Percentiles rank a stretch among this genome's conserved stretches.
phyloP scores from a whole-genome alignment of 495 filamentous ascomycete genomes.

The Tuber indicum region DNA sequence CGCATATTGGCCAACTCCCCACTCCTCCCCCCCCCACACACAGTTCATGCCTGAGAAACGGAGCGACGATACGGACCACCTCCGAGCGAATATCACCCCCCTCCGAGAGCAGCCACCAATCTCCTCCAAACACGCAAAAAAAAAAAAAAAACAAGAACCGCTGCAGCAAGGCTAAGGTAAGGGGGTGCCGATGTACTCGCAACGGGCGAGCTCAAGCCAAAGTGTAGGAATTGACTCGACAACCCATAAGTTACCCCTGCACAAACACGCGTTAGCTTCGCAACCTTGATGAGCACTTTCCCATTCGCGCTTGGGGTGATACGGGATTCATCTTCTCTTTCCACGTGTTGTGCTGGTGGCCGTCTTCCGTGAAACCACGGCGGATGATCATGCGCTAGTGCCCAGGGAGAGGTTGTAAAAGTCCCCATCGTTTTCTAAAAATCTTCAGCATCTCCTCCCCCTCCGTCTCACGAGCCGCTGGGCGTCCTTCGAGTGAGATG shows the following conservation, averaged over 20 bases:
- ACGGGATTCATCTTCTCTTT: background rate
- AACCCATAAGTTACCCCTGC: background rate
- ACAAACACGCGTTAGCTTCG: background rate
- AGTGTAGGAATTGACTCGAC: background rate
- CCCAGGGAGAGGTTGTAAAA: background rate
- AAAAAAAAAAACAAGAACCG: background rate
- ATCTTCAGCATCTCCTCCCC: background rate
- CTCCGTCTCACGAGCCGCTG: background rate
- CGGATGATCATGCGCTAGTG: background rate
- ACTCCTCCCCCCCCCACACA: background rate
- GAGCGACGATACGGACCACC: background rate
- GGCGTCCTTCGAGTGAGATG: background rate
- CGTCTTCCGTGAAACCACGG: background rate
- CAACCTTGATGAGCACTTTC: background rate
- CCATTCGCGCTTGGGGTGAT: background rate
- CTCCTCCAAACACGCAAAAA: background rate
- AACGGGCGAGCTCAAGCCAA: background rate
- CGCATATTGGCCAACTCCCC: background rate
- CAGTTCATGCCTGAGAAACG: background rate
- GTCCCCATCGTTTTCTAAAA: background rate
- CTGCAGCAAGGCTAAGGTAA: background rate
- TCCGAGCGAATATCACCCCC: background rate
- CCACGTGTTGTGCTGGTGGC: background rate
- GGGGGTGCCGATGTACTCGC: background rate
- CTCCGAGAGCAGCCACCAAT: background rate